Conservation (phyloP, 371 early-diverging fungal species). For the Funneliformis caledonium region DNA sequence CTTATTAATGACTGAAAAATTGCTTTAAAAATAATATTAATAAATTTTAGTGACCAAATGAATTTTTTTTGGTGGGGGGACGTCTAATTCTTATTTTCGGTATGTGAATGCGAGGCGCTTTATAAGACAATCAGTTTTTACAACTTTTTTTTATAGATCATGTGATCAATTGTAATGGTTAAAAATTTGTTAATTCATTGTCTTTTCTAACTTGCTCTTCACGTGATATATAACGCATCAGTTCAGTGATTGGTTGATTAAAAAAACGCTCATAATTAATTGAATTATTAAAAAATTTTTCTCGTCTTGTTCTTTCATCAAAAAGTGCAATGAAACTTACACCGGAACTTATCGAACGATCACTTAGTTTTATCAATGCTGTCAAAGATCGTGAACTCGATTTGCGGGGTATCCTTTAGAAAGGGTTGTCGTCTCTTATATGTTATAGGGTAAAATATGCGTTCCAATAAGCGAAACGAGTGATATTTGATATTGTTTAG, state of each 20-base stretch:
- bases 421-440: not conserved
- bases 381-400: conserved; percentile 90
- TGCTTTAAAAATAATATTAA: no score
- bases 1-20: no score
- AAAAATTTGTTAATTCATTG: no score
- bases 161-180: no score
- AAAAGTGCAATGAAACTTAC: conserved; percentile 72
- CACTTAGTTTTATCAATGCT: conserved; percentile 81
- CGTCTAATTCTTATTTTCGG: no score
- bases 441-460: not conserved
- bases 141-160: no score
- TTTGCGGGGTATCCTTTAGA: conserved; percentile 71
- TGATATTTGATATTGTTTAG: not conserved
- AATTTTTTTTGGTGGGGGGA: no score
- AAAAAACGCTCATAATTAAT: not conserved
- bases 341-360: conserved; percentile 72
- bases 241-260: not conserved
- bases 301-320: not conserved
- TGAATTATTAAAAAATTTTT: not conserved
- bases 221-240: no score
- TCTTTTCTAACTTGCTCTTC: no score
- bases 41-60: no score
- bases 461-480: not conserved
- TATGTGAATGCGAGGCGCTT: no score
- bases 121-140: no score